Percentiles rank a stretch among this genome's conserved stretches.
Evolutionary conservation across 2,329 filamentous ascomycete species (phyloP).

Genomic region (Diaporthe velutina): DNA sequence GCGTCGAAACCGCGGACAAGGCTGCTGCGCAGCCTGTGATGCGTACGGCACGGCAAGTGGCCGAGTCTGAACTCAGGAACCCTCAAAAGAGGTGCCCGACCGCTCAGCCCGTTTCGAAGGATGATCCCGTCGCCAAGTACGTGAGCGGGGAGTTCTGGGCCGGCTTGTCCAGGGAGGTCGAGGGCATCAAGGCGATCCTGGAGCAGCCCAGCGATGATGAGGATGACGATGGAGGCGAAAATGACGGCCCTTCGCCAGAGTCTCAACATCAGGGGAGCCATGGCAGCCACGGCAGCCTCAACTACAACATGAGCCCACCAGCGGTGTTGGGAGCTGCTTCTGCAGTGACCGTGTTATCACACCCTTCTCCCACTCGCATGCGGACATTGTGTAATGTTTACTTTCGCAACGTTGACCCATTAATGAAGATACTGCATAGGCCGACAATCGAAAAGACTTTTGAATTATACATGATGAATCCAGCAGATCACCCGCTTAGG

Average conservation of each 20-base stretch:
- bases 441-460: conserved; percentile 52
- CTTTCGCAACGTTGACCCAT: conserved; percentile 56
- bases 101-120: conserved; percentile 28
- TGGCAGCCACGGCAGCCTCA: conserved; percentile 35
- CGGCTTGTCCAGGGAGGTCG: conserved; percentile 58
- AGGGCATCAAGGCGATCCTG: conserved; percentile 58
- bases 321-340: conserved; percentile 30
- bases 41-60: background rate
- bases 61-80: conserved; percentile 25
- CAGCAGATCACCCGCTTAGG: conserved; percentile 41
- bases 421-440: conserved; percentile 60
- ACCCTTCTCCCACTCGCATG: conserved; percentile 55
- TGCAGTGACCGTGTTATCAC: conserved; percentile 39
- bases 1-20: background rate
- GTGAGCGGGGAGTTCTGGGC: conserved; percentile 60
- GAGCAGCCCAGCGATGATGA: conserved; percentile 58
- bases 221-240: conserved; percentile 48
- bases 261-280: conserved; percentile 40
- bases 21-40: background rate
- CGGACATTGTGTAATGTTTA: conserved; percentile 52
- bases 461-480: conserved; percentile 44
- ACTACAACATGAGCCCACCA: conserved; percentile 18
- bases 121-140: conserved; percentile 47
- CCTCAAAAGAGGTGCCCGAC: conserved; percentile 34
- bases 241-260: conserved; percentile 45